A percentile compares a stretch with the other conserved stretches of the same genome.
Evolutionary conservation across 306 rosid genomes (phyloP).

Genomic region (Alnus rubra): DNA sequence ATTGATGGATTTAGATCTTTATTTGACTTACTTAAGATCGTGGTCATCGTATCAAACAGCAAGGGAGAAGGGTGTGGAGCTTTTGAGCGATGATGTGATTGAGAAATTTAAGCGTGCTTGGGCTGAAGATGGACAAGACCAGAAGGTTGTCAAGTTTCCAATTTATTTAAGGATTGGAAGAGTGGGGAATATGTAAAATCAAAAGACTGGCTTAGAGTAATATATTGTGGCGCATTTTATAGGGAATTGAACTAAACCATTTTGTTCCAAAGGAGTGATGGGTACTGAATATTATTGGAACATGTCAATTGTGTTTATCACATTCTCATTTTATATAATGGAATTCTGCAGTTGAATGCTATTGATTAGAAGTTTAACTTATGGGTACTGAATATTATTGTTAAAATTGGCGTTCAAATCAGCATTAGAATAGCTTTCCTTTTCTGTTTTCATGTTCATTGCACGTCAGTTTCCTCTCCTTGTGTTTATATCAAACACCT

Average conservation of each 20-base stretch:
- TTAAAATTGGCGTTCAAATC: too few relatives aligned
- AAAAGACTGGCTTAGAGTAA: not conserved
- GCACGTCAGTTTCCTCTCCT: too few relatives aligned
- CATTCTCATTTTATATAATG: not conserved
- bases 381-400: too few relatives aligned
- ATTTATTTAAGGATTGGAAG: conserved; percentile 68
- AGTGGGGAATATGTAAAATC: conserved; percentile 28
- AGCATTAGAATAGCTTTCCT: too few relatives aligned
- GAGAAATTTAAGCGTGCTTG: conserved; percentile 57
- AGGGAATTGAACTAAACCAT: not conserved
- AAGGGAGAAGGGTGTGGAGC: conserved; percentile 66
- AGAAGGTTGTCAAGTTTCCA: conserved; percentile 54
- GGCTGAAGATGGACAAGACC: conserved; percentile 42
- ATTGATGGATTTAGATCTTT: conserved; percentile 49
- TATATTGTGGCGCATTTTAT: not conserved
- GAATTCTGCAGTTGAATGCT: not conserved
- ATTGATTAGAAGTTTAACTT: not conserved
- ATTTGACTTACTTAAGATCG: conserved; percentile 53
- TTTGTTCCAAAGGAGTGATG: not conserved
- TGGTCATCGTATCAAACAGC: conserved; percentile 82
- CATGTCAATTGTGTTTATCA: not conserved
- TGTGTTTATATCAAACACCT: too few relatives aligned
- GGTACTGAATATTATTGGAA: not conserved
- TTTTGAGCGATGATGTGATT: conserved; percentile 43
- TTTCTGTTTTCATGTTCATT: too few relatives aligned